These are phyloP conservation scores for Trichoderma guizhouense DNA, from an alignment of 2,329 filamentous ascomycete species.

Conservation along the genomic window DNA sequence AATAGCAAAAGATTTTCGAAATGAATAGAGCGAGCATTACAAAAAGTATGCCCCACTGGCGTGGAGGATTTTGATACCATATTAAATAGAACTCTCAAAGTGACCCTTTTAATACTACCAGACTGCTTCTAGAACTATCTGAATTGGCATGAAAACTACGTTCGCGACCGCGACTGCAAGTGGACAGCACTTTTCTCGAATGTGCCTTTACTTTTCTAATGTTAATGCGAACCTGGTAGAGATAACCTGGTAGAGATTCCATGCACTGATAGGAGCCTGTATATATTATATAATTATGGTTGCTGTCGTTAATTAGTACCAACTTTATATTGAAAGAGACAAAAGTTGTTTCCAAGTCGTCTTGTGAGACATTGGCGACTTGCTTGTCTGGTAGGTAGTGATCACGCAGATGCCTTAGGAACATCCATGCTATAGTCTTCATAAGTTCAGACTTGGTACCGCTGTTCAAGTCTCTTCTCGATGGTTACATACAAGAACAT, in stretches of 20 bases:
- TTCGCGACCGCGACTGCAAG: not conserved
- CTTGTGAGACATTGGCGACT: not conserved
- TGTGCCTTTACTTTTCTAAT: not conserved
- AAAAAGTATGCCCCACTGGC: not conserved
- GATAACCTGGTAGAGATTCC: not conserved
- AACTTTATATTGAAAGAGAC: not conserved
- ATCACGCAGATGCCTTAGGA: not conserved
- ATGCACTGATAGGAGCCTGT: not conserved
- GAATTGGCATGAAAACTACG: not conserved
- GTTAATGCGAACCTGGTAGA: not conserved
- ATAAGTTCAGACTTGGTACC: not conserved
- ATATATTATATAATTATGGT: not conserved
- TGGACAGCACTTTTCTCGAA: not conserved
- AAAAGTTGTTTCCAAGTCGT: not conserved
- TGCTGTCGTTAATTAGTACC: not conserved
- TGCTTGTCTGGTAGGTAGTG: not conserved
- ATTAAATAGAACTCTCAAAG: not conserved
- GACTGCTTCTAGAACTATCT: not conserved
- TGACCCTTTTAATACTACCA: not conserved
- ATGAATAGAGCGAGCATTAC: not conserved
- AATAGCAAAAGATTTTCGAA: not conserved
- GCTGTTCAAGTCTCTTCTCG: not conserved
- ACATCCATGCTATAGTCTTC: not conserved
- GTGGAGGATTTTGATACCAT: not conserved
- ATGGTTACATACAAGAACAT: not conserved